Base-by-base conservation (phyloP, 2,329 filamentous ascomycete species). In the Sporothrix luriei region DNA sequence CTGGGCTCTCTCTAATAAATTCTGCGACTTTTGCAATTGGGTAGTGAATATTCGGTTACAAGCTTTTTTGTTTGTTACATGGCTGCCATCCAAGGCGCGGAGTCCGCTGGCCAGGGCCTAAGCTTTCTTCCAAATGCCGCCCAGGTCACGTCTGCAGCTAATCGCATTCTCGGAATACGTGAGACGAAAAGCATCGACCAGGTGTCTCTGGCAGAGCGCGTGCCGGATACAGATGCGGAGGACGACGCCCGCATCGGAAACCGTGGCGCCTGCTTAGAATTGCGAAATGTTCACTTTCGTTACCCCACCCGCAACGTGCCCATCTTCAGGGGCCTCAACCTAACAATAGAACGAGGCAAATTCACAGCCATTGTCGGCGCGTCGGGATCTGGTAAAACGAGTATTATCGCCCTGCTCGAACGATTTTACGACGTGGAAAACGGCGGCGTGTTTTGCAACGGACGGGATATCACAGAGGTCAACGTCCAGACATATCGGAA, bases 331-430 rank as follows among this genome's bases (percentile, higher is more conserved):
- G 84, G 85, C 1, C 79, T 93, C 69, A 88, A 84, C 75, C 80
- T 93, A 71, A 86, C 83, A 6, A 86, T 92, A 67, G 82, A 88
- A 73, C 88, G 87, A 73, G 90, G 90, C 4, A 88, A 91, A 75
- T 92, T 91, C 75, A 88, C 86, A 0, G 90, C 89, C 0, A 81
- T 92, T 1, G 90, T 92, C 5, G 90, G 90, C 1, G 84, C 89
- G 0, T 90, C 87, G 0, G 90, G 90, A 0, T 90, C 88, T 70
- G 90, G 90, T 48, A 92, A 74, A 80, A 90, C 88, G 0, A 92
- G 88, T 19, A 88, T 92, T 55, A 86, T 94, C 48, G 83, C 84
- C 67, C 79, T 90, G 0, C 78, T 90, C 7, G 88, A 90, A 78
- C 84, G 87, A 16, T 93, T 94, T 78, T 94, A 94, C 77, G 87